These are phyloP conservation scores for Kuraishia capsulata DNA, from an alignment of 805 yeast genomes.

Conservation along the genomic window DNA sequence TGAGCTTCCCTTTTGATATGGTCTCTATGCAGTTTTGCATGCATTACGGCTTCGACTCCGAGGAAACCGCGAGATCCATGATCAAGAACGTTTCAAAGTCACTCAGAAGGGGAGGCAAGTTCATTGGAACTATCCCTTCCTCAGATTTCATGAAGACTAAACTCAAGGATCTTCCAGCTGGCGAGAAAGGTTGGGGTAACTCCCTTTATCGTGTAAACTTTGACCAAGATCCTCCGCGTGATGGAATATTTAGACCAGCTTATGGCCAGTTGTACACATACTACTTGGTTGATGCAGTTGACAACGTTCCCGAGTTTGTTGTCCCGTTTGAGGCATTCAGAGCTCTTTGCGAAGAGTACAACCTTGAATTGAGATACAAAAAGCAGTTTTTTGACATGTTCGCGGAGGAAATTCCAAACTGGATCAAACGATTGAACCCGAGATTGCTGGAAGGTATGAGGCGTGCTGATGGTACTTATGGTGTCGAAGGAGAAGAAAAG, in stretches of 20 bases:
- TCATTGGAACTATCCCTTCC: conserved; percentile 92
- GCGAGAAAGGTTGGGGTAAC: conserved; percentile 73
- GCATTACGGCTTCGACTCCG: conserved; percentile 91
- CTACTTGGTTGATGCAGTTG: conserved; percentile 86
- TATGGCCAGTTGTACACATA: conserved; percentile 81
- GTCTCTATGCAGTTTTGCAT: conserved; percentile 89
- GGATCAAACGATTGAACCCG: conserved; percentile 49
- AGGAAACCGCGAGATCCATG: conserved; percentile 64
- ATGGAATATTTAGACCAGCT: conserved; percentile 64
- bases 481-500: conserved; percentile 82
- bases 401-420: conserved; percentile 65
- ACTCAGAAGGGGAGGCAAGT: conserved; percentile 73
- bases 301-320: conserved; percentile 92
- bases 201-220: conserved; percentile 74
- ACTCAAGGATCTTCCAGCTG: conserved; percentile 39
- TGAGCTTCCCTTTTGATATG: conserved; percentile 72
- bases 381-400: conserved; percentile 78
- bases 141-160: conserved; percentile 74
- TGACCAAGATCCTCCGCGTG: conserved; percentile 67
- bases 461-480: conserved; percentile 71
- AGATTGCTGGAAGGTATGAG: conserved; percentile 60
- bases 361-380: conserved; percentile 60
- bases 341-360: conserved; percentile 76
- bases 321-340: conserved; percentile 89
- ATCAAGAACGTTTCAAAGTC: conserved; percentile 69